Evolutionary conservation across 441 rosid species (phyloP).

Genomic region (Euphorbia celastroides): DNA sequence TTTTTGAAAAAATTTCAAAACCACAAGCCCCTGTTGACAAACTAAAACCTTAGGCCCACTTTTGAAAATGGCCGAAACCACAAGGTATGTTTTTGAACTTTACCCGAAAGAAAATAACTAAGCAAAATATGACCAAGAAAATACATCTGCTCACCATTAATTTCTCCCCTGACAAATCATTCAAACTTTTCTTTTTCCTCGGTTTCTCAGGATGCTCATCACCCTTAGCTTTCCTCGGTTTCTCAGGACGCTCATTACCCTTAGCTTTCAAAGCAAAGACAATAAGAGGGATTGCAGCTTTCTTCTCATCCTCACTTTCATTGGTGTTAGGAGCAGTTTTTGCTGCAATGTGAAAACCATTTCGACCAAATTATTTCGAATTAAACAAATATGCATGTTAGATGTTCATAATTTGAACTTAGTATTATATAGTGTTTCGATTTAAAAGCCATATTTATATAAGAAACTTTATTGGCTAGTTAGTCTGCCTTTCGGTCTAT

Average conservation of each 20-base stretch:
- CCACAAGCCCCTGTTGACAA: too few relatives aligned
- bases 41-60: too few relatives aligned
- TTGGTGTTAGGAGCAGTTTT: constrained; percentile 17
- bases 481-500: too few relatives aligned
- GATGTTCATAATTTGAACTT: not conserved
- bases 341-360: constrained; percentile 17
- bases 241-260: constrained; percentile 2
- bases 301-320: constrained; percentile 14
- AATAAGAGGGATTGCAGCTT: constrained; percentile 22
- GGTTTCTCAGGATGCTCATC: not conserved
- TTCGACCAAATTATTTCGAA: constrained; percentile 7
- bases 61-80: too few relatives aligned
- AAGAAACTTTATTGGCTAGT: too few relatives aligned
- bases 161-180: not conserved
- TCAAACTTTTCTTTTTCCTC: not conserved
- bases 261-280: constrained; percentile 36
- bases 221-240: not conserved
- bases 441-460: too few relatives aligned
- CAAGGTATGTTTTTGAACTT: too few relatives aligned
- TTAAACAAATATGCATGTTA: not conserved
- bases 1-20: too few relatives aligned
- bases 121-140: not conserved
- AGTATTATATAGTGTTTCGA: too few relatives aligned
- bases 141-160: not conserved
- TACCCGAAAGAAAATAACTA: too few relatives aligned